These are phyloP conservation scores for Kitagawia praeruptora DNA, from an alignment of 129 eudicot genomes.

Conservation along the genomic window DNA sequence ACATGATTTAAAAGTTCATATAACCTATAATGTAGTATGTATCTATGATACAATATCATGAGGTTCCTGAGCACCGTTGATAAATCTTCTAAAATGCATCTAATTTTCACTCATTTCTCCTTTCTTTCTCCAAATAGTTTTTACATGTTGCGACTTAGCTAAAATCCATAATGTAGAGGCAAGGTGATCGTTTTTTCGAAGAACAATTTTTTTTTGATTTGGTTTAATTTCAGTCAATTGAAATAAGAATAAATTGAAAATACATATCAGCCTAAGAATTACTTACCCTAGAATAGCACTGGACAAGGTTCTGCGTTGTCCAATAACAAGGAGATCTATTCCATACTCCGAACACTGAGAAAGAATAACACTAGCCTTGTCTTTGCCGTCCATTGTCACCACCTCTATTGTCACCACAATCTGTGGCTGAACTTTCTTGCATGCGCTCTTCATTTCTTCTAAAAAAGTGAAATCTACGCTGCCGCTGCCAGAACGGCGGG, in stretches of 20 bases:
- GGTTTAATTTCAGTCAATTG: neutral
- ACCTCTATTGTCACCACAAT: constrained; percentile 32
- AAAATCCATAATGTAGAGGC: too few species aligned
- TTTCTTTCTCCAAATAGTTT: too few species aligned
- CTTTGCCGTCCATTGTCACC: constrained; percentile 42
- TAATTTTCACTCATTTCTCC: too few species aligned
- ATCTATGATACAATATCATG: too few species aligned
- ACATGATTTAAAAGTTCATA: too few species aligned
- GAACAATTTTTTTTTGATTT: too few species aligned
- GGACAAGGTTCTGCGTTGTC: constrained; percentile 48
- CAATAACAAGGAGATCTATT: constrained; percentile 53
- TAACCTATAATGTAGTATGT: too few species aligned
- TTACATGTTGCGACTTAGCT: too few species aligned
- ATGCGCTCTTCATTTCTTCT: constrained; percentile 16
- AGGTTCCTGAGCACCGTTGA: too few species aligned
- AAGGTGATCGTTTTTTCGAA: too few species aligned
- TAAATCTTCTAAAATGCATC: too few species aligned
- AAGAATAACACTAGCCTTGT: constrained; percentile 46
- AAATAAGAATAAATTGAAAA: neutral
- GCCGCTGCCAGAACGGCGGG: neutral
- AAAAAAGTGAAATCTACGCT: constrained; percentile 35
- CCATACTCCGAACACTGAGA: constrained; percentile 23
- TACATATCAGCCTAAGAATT: neutral
- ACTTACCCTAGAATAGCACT: constrained; percentile 51
- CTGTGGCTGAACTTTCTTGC: constrained; percentile 29